Base-by-base conservation (phyloP, 306 rosid species). In the Sesbania bispinosa region DNA sequence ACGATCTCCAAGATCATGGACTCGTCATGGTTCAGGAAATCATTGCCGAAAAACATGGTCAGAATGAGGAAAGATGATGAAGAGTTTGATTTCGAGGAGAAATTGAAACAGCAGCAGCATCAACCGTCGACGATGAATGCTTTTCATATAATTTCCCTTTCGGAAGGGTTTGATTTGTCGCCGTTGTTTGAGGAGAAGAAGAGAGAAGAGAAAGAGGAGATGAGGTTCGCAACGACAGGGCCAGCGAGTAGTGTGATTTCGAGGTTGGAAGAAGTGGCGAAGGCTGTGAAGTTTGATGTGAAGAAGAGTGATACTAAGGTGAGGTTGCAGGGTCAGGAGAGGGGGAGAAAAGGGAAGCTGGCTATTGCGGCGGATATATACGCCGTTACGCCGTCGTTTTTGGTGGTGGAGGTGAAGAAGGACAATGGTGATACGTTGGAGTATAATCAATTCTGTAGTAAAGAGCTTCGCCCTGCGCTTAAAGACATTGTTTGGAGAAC, bases 391-490 rank as follows among this genome's bases (percentile, higher is more conserved):
- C 93, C 90, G 75, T 76, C 96, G 76, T 84, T 91, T 29, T 4
- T 87, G 73, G 93, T 91, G 21, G 93, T 88, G 66, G 96, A 87
- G 78, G 96, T 91, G 71, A 91, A 85, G 87, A 91, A 88, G 59
- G 93, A 88, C 39, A 77, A 50, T 3, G 97, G 97, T 0, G 97
- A 91, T 11, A 85, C 91, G 1, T 71, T 88, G 2, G 97, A 91
- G 81, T 91, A 88, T 47, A 88, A 88, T 41, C 88, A 91, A 19
- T 91, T 91, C 89, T 91, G 97, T 69, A 88, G 82, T 61, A 84
- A 87, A 35, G 87, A 91, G 83, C 93, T 91, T 51, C 85, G 97
- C 0, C 97, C 97, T 8, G 96, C 90, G 11, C 85, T 91, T 1
- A 91, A 88, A 52, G 97, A 91, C 76, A 88, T 91, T n/a, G 77